Evolutionary conservation across 495 filamentous ascomycete species (phyloP), one percentile per base, ranked within the genome.

Genomic region (Neurospora sp.): DNA sequence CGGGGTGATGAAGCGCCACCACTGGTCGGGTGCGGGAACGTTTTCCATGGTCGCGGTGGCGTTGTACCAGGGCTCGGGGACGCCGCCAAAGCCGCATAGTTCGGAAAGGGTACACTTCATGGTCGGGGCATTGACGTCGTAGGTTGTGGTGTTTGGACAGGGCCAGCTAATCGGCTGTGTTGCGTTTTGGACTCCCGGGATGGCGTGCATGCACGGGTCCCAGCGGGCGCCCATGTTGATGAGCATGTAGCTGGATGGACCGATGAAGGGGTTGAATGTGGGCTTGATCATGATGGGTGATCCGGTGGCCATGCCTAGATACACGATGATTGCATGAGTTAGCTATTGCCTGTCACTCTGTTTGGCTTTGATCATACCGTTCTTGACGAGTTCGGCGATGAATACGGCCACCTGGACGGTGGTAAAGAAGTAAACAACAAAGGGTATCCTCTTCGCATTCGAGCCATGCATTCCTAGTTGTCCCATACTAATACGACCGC

Each of bases 181-280:
- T 27, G 83, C 79, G 42, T 84, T 86, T 75, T 94, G 90, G 12
- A 96, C 82, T 4, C 87, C 86, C 27, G 88, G 80, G 16, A 91
- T 87, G 72, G 89, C 91, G 82, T 94, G 94, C 96, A 99, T 99
- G 81, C 96, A 99, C 7, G 95, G 93, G 7, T 93, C 89, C 79
- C 91, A 99, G 37, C 95, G 89, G 41, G 95, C 93, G 72, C 96
- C 96, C 94, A 98, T 97, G 78, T 96, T 96, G 81, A 99, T 97
- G 74, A 96, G 89, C 39, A 98, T 87, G 75, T 92, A 93, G 4
- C 91, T 86, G 3, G 94, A 96, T 3, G 96, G 96, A 0, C 96
- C 96, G 78, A 99, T 96, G 93, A 99, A 97, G 61, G 92, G 92
- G 80, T 99, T 99, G 84, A 98, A 94, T 12, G 84, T 83, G 5